Conservation (phyloP, 2,329 filamentous ascomycete genomes). For the Colletotrichum nymphaeae region DNA sequence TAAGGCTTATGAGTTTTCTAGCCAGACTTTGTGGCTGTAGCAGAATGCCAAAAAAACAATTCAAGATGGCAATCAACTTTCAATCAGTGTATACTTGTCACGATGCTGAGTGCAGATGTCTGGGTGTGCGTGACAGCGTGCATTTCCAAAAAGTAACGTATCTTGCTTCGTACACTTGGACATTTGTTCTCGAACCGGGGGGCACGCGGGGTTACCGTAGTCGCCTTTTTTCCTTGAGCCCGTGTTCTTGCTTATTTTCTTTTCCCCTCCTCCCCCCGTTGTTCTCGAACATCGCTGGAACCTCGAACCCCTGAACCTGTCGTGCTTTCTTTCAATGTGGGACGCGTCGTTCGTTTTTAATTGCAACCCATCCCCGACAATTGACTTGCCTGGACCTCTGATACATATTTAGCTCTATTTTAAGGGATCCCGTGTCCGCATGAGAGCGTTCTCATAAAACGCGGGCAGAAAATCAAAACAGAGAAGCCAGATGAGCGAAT, state of each 20-base stretch:
- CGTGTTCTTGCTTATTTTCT: background rate
- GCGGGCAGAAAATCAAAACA: background rate
- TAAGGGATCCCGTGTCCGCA: background rate
- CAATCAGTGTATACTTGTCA: background rate
- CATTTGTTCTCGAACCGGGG: background rate
- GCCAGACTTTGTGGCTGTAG: no score
- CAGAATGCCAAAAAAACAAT: no score
- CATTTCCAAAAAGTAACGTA: background rate
- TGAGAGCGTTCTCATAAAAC: background rate
- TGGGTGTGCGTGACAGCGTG: background rate
- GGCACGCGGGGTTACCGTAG: background rate
- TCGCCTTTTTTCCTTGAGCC: background rate
- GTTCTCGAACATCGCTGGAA: constrained; percentile 1
- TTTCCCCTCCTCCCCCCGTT: background rate
- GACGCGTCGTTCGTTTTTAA: constrained; percentile 2
- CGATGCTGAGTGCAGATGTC: background rate
- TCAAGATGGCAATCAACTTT: no score
- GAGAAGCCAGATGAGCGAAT: background rate
- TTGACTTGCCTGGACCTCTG: background rate
- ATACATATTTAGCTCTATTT: background rate
- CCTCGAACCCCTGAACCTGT: constrained; percentile 15
- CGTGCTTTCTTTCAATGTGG: constrained; percentile 11
- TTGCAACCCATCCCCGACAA: background rate
- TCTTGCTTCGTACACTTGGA: background rate
- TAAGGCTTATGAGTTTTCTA: no score